phyloP scores from a whole-genome alignment of 192 early-diverging fungal genomes.

The Endogone sp. region DNA sequence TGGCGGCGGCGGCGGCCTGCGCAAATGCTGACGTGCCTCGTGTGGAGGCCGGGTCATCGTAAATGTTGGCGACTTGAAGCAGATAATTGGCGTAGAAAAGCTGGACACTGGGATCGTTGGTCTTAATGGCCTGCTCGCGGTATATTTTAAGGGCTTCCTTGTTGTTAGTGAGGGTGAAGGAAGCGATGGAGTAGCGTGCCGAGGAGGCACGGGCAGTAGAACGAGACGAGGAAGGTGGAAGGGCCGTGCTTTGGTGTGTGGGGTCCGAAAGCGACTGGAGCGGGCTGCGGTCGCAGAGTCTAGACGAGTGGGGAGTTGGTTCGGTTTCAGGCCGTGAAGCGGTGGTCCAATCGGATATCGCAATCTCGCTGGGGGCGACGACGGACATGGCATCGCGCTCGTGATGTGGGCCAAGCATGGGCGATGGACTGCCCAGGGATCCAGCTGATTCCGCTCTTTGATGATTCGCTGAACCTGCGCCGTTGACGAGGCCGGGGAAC shows the following conservation, averaged over 20 bases:
- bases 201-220: too few relatives aligned
- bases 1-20: not conserved
- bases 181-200: not conserved
- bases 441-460: too few relatives aligned
- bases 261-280: not conserved
- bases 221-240: not conserved
- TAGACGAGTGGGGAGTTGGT: too few relatives aligned
- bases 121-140: slow-evolving; percentile 73
- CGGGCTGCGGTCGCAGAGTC: too few relatives aligned
- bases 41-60: slow-evolving; percentile 5
- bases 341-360: too few relatives aligned
- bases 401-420: too few relatives aligned
- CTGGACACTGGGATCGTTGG: slow-evolving; percentile 69
- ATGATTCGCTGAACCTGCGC: too few relatives aligned
- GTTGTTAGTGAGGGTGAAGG: slow-evolving; percentile 3
- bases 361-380: too few relatives aligned
- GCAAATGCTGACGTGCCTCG: not conserved
- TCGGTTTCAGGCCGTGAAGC: too few relatives aligned
- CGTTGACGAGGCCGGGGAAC: not conserved
- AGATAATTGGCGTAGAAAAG: slow-evolving; percentile 75
- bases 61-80: slow-evolving; percentile 56
- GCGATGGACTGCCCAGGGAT: not conserved
- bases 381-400: too few relatives aligned
- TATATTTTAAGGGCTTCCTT: slow-evolving; percentile 53
- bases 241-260: not conserved